Percentiles rank a stretch among this genome's conserved stretches.
phyloP scores from a whole-genome alignment of 208 protist genomes.

The Crithidia expoeki region DNA sequence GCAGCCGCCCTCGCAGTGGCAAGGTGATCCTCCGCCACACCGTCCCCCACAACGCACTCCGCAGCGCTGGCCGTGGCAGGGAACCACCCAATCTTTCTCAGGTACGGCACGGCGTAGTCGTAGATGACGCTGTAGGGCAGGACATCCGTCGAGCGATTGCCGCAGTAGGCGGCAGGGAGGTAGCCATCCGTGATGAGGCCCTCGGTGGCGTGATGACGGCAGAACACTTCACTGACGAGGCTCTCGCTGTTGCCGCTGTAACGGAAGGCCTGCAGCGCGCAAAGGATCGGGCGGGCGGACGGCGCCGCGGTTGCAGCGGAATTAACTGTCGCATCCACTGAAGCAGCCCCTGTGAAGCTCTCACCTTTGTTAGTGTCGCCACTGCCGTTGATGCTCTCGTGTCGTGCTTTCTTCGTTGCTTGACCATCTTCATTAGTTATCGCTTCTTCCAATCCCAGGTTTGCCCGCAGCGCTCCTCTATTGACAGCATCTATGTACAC shows the following conservation, averaged over 20 bases:
- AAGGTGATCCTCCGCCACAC: constrained; percentile 3
- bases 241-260: constrained; percentile 67
- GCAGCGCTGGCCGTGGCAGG: neutral
- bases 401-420: neutral
- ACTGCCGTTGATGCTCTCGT: neutral
- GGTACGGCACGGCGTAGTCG: constrained; percentile 73
- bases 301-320: neutral
- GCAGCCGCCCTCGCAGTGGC: constrained; percentile 36
- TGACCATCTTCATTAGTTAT: neutral
- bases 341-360: too few species aligned
- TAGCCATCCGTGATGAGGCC: constrained; percentile 46
- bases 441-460: neutral
- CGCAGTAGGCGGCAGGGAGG: constrained; percentile 67
- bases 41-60: neutral
- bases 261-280: constrained; percentile 55
- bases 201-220: constrained; percentile 63
- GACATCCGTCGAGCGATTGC: constrained; percentile 64
- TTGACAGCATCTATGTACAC: constrained; percentile 28
- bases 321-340: neutral
- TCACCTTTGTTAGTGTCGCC: neutral
- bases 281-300: neutral
- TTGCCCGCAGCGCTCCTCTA: neutral
- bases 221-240: constrained; percentile 70
- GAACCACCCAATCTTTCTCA: constrained; percentile 49
- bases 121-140: constrained; percentile 82